Evolutionary conservation across 2,329 filamentous ascomycete genomes (phyloP).

Genomic region (Rhytidhysteron rufulum): DNA sequence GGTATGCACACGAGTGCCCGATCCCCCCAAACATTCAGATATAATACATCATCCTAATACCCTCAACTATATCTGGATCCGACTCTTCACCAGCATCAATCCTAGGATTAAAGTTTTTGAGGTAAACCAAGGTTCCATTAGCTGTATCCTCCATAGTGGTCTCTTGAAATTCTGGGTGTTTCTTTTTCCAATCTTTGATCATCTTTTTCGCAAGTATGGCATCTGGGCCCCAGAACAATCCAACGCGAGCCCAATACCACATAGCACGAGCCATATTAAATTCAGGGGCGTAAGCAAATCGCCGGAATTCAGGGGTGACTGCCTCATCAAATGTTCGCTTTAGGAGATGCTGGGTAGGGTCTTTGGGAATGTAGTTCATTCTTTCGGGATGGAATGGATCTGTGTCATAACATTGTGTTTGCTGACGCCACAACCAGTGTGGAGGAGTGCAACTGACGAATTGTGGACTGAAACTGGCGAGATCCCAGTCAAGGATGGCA

Average conservation of each 20-base stretch:
- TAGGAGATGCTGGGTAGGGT: conserved; percentile 9
- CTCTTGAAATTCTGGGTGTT: no score
- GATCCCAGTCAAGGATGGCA: conserved; percentile 21
- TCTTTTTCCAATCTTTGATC: neutral
- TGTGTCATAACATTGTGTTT: conserved; percentile 5
- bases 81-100: no score
- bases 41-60: no score
- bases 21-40: no score
- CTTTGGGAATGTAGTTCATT: no score
- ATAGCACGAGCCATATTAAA: conserved; percentile 16
- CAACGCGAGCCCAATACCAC: conserved; percentile 6
- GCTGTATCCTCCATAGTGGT: no score
- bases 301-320: conserved; percentile 19
- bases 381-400: no score
- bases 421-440: conserved; percentile 15
- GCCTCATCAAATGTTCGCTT: conserved; percentile 24
- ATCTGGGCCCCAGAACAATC: conserved; percentile 3
- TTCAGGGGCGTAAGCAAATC: conserved; percentile 19
- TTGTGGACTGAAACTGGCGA: conserved; percentile 13
- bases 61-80: no score
- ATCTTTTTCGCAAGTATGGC: neutral
- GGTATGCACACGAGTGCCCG: no score
- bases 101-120: no score
- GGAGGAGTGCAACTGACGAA: conserved; percentile 14
- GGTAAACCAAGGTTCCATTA: no score